Conservation (phyloP, 331 rosid genomes). For the Quercus lobata region DNA sequence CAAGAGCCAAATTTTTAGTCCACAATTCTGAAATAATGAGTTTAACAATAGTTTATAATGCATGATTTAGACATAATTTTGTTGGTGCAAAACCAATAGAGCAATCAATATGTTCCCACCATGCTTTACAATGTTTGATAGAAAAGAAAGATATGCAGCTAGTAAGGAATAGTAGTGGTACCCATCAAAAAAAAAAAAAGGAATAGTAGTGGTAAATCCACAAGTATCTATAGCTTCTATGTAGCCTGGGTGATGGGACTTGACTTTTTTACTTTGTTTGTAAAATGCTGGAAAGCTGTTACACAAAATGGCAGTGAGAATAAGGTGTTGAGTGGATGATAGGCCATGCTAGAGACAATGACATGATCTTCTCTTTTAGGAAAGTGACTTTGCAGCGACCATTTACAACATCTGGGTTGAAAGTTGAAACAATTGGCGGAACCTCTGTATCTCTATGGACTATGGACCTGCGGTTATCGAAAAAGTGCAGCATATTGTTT, state of each 20-base stretch:
- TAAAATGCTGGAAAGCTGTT: background rate
- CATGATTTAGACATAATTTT: slow-evolving; percentile 7
- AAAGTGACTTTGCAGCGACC: background rate
- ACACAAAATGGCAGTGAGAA: background rate
- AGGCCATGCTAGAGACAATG: background rate
- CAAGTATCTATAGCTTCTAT: background rate
- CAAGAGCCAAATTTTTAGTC: background rate
- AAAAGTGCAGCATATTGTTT: no score
- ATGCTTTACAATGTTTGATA: slow-evolving; percentile 26
- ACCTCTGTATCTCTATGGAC: background rate
- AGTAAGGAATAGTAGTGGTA: background rate
- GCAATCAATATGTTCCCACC: slow-evolving; percentile 35
- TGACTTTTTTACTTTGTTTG: background rate
- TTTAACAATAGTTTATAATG: background rate
- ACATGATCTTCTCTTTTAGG: background rate
- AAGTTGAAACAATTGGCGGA: background rate
- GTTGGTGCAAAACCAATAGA: slow-evolving; percentile 6
- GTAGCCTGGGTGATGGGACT: background rate
- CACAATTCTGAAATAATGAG: slow-evolving; percentile 5
- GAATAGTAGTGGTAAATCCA: background rate
- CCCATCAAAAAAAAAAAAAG: no score
- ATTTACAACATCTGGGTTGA: background rate
- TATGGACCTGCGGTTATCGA: no score
- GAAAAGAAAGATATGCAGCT: background rate
- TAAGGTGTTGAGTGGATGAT: background rate